Conservation (phyloP, 2,329 filamentous ascomycete genomes). For the Ophiocordyceps robertsii region DNA sequence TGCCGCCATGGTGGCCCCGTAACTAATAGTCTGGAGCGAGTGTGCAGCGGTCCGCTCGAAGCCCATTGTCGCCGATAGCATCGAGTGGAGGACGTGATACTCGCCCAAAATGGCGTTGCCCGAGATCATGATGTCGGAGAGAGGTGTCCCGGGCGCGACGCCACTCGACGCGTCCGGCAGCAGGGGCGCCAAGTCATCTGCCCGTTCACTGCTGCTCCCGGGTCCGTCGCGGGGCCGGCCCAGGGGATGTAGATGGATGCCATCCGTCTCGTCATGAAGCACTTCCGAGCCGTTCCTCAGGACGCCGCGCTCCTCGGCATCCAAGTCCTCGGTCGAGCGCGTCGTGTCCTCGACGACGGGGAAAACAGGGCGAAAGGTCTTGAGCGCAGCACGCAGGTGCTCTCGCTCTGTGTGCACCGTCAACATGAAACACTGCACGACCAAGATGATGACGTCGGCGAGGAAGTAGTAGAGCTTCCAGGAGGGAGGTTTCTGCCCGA, state of each 20-base stretch:
- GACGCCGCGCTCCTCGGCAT: slow-evolving; percentile 43
- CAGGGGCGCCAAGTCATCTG: slow-evolving; percentile 14
- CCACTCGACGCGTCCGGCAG: slow-evolving; percentile 12
- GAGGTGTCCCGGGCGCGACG: slow-evolving; percentile 20
- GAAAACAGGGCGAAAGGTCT: slow-evolving; percentile 21
- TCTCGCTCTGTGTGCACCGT: slow-evolving; percentile 48
- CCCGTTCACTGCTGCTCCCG: slow-evolving; percentile 9
- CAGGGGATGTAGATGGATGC: slow-evolving; percentile 30
- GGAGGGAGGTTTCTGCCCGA: slow-evolving; percentile 50
- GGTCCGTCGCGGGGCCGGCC: slow-evolving; percentile 8
- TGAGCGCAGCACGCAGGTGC: slow-evolving; percentile 35
- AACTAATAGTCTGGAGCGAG: slow-evolving; percentile 39
- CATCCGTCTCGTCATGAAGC: slow-evolving; percentile 21
- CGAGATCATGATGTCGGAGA: slow-evolving; percentile 36
- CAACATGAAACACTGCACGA: slow-evolving; percentile 50
- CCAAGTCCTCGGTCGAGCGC: slow-evolving; percentile 33
- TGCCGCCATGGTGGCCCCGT: slow-evolving; percentile 39
- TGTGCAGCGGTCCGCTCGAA: slow-evolving; percentile 33
- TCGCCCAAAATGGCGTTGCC: slow-evolving; percentile 41
- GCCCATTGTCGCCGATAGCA: slow-evolving; percentile 32
- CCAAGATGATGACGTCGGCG: slow-evolving; percentile 41
- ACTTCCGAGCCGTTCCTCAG: slow-evolving; percentile 23
- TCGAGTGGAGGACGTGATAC: slow-evolving; percentile 37
- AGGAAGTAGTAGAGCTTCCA: slow-evolving; percentile 41
- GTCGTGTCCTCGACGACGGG: slow-evolving; percentile 14